Percentiles rank a stretch among this genome's conserved stretches.
Conservation (phyloP, 78 protist species). For the Dictyostelium brefeldianum region DNA sequence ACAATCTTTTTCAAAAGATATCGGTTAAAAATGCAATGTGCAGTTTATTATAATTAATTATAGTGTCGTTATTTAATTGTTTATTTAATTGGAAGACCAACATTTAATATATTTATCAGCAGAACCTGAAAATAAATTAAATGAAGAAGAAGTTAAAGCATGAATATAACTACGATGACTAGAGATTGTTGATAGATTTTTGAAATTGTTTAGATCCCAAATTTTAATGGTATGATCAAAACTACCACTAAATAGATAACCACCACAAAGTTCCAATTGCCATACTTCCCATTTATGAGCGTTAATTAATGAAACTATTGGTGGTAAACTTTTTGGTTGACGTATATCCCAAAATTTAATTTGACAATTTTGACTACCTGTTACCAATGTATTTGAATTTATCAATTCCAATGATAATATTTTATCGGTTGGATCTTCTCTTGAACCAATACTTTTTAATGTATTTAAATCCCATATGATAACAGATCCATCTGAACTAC, state of each 20-base stretch:
- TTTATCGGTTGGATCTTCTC: conserved; percentile 7
- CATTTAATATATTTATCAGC: conserved; percentile 61
- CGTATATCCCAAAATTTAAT: conserved; percentile 58
- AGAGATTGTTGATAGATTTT: conserved; percentile 14
- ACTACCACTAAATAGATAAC: conserved; percentile 69
- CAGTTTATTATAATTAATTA: too few species aligned
- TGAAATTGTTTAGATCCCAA: conserved; percentile 64
- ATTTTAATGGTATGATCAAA: conserved; percentile 77
- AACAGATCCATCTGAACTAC: conserved; percentile 41
- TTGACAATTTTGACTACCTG: conserved; percentile 59
- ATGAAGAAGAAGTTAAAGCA: conserved; percentile 39
- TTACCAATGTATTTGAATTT: conserved; percentile 22
- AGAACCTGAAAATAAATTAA: conserved; percentile 70
- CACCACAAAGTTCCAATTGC: conserved; percentile 76
- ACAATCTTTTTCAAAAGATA: too few species aligned
- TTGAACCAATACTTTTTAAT: background rate
- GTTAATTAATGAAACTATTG: background rate
- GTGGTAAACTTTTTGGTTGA: background rate
- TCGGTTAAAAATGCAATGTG: too few species aligned
- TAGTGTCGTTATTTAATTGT: too few species aligned
- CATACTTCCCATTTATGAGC: conserved; percentile 84
- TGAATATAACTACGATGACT: conserved; percentile 74
- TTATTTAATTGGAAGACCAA: too few species aligned
- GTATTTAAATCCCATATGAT: conserved; percentile 60
- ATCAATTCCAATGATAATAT: conserved; percentile 35